Evolutionary conservation across 495 filamentous ascomycete species (phyloP).

Genomic region (Neurospora sp.): DNA sequence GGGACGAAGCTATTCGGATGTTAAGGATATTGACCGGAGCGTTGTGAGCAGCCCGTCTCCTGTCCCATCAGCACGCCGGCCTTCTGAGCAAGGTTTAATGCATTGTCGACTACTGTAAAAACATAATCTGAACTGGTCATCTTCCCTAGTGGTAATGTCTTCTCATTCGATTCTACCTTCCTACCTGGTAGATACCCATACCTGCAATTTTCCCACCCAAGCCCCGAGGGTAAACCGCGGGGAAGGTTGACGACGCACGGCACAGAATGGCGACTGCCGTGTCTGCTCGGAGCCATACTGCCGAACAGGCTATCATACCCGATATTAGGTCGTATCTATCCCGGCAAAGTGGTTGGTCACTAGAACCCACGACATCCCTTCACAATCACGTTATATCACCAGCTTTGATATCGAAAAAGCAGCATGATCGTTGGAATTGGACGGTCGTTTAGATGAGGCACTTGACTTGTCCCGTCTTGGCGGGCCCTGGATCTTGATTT

Average conservation of each 20-base stretch:
- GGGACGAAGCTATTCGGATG: background rate
- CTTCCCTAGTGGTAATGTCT: background rate
- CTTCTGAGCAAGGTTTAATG: background rate
- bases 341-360: slow-evolving; percentile 8
- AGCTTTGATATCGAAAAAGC: background rate
- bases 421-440: background rate
- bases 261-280: slow-evolving; percentile 5
- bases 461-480: slow-evolving; percentile 8
- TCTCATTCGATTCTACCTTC: background rate
- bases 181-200: too few species aligned
- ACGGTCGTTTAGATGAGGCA: background rate
- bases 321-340: slow-evolving; percentile 10
- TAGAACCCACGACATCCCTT: background rate
- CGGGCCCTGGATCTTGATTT: background rate
- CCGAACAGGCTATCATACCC: slow-evolving; percentile 20
- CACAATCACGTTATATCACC: background rate
- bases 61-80: background rate
- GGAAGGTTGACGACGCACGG: too few species aligned
- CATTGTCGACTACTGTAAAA: background rate
- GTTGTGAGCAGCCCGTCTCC: background rate
- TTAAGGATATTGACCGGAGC: background rate
- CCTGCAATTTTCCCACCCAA: too few species aligned
- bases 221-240: too few species aligned
- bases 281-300: slow-evolving; percentile 9
- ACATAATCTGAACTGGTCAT: background rate